Conservation (phyloP, 1,284 basidiomycete genomes). For the Caloboletus inedulis region DNA sequence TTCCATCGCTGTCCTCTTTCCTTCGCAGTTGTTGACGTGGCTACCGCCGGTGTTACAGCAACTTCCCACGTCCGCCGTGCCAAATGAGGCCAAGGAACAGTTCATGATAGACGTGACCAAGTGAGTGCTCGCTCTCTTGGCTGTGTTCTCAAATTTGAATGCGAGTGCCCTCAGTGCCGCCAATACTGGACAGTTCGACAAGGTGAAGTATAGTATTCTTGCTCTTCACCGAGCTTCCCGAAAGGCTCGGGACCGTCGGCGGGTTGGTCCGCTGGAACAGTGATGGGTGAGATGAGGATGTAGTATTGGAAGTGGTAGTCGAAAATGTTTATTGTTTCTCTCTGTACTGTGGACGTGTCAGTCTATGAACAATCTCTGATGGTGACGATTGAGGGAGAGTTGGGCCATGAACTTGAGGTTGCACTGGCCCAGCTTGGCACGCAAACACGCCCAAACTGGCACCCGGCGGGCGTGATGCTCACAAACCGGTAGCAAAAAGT, state of each 20-base stretch:
- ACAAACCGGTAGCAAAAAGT: slow-evolving; percentile 2
- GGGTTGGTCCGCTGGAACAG: slow-evolving; percentile 44
- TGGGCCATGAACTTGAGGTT: not conserved
- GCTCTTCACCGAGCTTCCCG: slow-evolving; percentile 62
- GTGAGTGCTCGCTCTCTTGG: slow-evolving; percentile 46
- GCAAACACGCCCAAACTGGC: slow-evolving; percentile 32
- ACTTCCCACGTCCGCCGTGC: slow-evolving; percentile 61
- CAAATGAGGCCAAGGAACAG: slow-evolving; percentile 66
- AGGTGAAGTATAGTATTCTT: slow-evolving; percentile 75
- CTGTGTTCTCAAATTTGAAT: slow-evolving; percentile 11
- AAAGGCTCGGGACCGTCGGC: slow-evolving; percentile 66
- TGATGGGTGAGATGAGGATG: slow-evolving; percentile 14
- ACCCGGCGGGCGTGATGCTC: slow-evolving; percentile 16
- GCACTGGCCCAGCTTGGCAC: too few relatives aligned
- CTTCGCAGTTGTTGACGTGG: slow-evolving; percentile 69
- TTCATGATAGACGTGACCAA: slow-evolving; percentile 73
- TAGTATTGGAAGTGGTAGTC: slow-evolving; percentile 15
- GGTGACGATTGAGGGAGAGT: not conserved
- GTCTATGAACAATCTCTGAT: not conserved
- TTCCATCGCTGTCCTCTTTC: slow-evolving; percentile 63
- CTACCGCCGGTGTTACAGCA: slow-evolving; percentile 68
- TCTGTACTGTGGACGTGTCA: slow-evolving; percentile 4
- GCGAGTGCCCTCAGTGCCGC: slow-evolving; percentile 48
- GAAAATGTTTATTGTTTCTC: slow-evolving; percentile 20
- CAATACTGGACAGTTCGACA: slow-evolving; percentile 63